A percentile compares a stretch with the other conserved stretches of the same genome.
phyloP scores from a whole-genome alignment of 225 moss, liverwort and hornwort genomes.

The Sphagnum tenellum region DNA sequence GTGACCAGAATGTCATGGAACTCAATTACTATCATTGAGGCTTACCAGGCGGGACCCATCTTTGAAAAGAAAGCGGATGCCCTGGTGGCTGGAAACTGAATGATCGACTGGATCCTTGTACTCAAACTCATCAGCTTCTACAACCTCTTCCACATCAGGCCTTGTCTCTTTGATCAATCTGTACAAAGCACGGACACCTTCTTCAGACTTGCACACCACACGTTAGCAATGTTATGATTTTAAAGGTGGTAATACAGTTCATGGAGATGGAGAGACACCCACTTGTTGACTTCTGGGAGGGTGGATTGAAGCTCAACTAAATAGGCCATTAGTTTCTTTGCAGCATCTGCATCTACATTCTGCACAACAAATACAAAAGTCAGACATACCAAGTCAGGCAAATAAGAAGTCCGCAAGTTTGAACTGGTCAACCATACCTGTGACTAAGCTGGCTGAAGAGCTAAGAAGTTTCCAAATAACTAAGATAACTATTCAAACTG shows the following conservation, averaged over 20 bases:
- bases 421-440: neutral
- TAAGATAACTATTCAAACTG: too few relatives aligned
- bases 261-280: slow-evolving; percentile 2
- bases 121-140: slow-evolving; percentile 86
- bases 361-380: slow-evolving; percentile 9
- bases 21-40: too few relatives aligned
- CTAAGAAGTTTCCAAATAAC: too few relatives aligned
- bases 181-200: neutral
- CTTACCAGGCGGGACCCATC: slow-evolving; percentile 96
- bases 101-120: slow-evolving; percentile 95
- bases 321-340: slow-evolving; percentile 83
- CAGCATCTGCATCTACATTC: slow-evolving; percentile 90
- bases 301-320: slow-evolving; percentile 80
- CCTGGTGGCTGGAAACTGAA: slow-evolving; percentile 92
- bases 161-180: slow-evolving; percentile 49
- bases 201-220: too few relatives aligned
- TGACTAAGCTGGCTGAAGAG: neutral
- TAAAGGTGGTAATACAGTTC: too few relatives aligned
- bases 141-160: slow-evolving; percentile 65
- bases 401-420: neutral
- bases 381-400: neutral
- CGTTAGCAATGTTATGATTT: too few relatives aligned
- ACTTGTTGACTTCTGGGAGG: slow-evolving; percentile 65
- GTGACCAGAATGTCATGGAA: too few relatives aligned
- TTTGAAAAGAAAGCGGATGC: slow-evolving; percentile 90